Percentiles rank a stretch among this genome's conserved stretches.
These are phyloP conservation scores for Hygrocybe coccinea DNA, from an alignment of 768 basidiomycete genomes.

Conservation along the genomic window DNA sequence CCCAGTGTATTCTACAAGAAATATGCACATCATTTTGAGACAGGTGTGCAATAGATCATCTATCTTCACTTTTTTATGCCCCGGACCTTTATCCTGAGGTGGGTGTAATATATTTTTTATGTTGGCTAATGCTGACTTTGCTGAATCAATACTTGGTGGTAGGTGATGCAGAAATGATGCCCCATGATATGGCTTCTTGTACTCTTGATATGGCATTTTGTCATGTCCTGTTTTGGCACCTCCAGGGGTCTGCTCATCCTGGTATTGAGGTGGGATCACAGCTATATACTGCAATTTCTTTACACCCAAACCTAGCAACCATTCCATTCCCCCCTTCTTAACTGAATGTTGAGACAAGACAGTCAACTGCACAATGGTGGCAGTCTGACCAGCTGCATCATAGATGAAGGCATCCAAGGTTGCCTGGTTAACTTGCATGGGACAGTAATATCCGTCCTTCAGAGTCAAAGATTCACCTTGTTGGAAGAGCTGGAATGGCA, in stretches of 20 bases:
- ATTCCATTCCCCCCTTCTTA: slow-evolving; percentile 9
- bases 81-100: slow-evolving; percentile 6
- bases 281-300: slow-evolving; percentile 8
- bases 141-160: slow-evolving; percentile 10
- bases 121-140: slow-evolving; percentile 3
- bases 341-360: slow-evolving; percentile 5
- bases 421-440: slow-evolving; percentile 6
- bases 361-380: slow-evolving; percentile 12
- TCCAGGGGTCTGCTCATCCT: too few relatives aligned
- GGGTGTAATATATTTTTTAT: slow-evolving; percentile 13
- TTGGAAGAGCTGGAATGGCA: slow-evolving; percentile 10
- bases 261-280: slow-evolving; percentile 4
- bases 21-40: slow-evolving; percentile 7
- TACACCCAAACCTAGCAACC: slow-evolving; percentile 1
- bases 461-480: slow-evolving; percentile 6
- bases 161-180: too few relatives aligned
- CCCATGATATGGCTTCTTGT: too few relatives aligned
- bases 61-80: slow-evolving; percentile 7
- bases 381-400: slow-evolving; percentile 9
- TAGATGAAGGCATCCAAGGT: slow-evolving; percentile 18
- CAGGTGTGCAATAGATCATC: slow-evolving; percentile 6
- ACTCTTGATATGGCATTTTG: too few relatives aligned
- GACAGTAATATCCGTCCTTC: slow-evolving; percentile 14
- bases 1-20: slow-evolving; percentile 7
- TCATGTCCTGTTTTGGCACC: too few relatives aligned